Base-by-base conservation (phyloP, 495 filamentous ascomycete genomes). In the Penicillium lividum region DNA sequence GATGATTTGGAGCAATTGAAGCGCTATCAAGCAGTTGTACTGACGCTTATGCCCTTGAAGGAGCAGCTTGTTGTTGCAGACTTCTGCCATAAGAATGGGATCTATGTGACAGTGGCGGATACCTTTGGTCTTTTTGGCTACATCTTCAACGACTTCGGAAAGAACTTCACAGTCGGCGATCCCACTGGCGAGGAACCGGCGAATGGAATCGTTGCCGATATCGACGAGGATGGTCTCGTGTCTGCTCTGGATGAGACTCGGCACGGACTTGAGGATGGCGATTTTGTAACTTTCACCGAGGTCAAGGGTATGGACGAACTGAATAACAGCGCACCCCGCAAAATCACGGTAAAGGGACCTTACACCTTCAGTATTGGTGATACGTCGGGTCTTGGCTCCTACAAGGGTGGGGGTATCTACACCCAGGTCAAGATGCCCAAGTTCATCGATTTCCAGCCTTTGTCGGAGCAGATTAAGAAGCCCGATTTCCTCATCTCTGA, bases 361-460 rank as follows among this genome's bases (percentile, higher is more conserved):
- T 98, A 97, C 69, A 95, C 94, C 9, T 99, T 99, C 72, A 91
- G 89, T 7, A 97, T 99, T 65, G 94, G 93, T 29, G 92, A 98
- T 74, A 92, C 97, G 8, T 91, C 91, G 15, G 85, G 82, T 4
- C 81, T 96, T 40, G 93, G 93, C 27, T 76, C 87, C 60, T 99
- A 99, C 74, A 75, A 88, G 74, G 81, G 88, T 42, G 93, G 93
- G 27, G 95, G 95, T 55, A 80, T 97, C 38, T 99, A 86, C 68
- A 89, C 86, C 9, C 95, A 99, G 70, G 93, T 97, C 65, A 99
- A 98, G 80, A 96, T 96, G 92, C 93, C 93, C 33, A 97, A 95
- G 77, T 84, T 90, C 48, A 75, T 99, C 63, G 86, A 96, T 64
- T 99, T 98, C 76, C 89, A 94, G 72, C 76, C 87, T 13, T 79